Conservation (phyloP, 2,329 filamentous ascomycete genomes). For the Botrytis fragariae region DNA sequence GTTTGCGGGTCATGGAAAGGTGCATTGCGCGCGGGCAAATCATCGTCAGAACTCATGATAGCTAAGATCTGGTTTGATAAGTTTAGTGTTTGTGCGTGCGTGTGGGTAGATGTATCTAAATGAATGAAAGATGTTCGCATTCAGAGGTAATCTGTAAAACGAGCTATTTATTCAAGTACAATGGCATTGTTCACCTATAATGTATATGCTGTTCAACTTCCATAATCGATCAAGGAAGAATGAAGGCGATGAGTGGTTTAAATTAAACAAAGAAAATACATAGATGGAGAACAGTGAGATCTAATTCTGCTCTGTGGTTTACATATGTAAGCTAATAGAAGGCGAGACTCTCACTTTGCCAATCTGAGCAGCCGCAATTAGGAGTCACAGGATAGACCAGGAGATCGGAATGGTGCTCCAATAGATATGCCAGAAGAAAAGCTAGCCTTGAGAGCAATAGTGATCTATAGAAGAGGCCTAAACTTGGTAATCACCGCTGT, state of each 20-base stretch:
- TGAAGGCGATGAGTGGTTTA: background rate
- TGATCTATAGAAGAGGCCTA: background rate
- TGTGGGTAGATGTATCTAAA: background rate
- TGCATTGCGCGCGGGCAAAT: background rate
- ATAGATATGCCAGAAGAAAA: background rate
- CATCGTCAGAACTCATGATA: background rate
- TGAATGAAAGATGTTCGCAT: background rate
- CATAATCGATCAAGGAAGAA: background rate
- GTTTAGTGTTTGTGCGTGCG: background rate
- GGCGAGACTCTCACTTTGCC: background rate
- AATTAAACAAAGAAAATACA: background rate
- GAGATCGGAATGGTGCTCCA: background rate
- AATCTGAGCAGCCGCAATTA: background rate
- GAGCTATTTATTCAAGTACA: background rate
- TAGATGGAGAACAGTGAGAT: background rate
- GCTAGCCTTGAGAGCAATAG: background rate
- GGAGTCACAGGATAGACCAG: background rate
- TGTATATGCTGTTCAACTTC: background rate
- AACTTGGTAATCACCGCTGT: background rate
- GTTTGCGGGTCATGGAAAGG: background rate
- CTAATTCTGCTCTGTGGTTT: background rate
- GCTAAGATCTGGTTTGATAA: background rate
- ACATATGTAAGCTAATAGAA: background rate
- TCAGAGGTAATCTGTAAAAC: background rate
- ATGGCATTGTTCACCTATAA: background rate